phyloP scores from a whole-genome alignment of 805 yeast genomes.

The Torulaspora gathmanii region DNA sequence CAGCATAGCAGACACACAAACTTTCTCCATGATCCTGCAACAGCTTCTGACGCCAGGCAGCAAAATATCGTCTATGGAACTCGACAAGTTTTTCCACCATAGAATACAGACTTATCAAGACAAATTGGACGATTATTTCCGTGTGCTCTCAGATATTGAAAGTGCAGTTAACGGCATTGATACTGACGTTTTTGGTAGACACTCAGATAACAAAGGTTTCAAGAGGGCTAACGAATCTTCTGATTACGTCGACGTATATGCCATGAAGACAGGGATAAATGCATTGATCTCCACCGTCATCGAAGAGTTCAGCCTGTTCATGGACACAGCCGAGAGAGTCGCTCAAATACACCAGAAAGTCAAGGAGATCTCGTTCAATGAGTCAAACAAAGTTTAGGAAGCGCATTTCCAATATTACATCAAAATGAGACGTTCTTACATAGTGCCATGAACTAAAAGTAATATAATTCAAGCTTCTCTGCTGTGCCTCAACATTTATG shows the following conservation, averaged over 20 bases:
- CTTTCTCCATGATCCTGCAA: conserved; percentile 49
- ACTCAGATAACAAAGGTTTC: conserved; percentile 9
- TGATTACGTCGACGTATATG: conserved; percentile 21
- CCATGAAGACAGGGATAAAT: conserved; percentile 37
- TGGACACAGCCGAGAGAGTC: conserved; percentile 69
- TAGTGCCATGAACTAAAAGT: too few relatives aligned
- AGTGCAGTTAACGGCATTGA: conserved; percentile 59
- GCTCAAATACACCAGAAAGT: conserved; percentile 64
- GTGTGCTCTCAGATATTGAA: conserved; percentile 50
- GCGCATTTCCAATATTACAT: neutral
- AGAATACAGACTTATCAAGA: conserved; percentile 36
- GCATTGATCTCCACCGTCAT: conserved; percentile 57
- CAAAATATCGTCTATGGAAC: conserved; percentile 50
- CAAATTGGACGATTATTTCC: conserved; percentile 49
- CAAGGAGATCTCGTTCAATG: conserved; percentile 27
- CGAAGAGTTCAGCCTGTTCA: conserved; percentile 63
- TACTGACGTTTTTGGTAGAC: conserved; percentile 37
- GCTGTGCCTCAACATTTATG: too few relatives aligned
- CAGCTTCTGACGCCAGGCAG: conserved; percentile 52
- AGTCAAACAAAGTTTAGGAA: neutral
- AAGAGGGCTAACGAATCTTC: conserved; percentile 10
- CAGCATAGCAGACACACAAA: conserved; percentile 44
- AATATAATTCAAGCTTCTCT: too few relatives aligned
- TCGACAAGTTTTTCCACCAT: conserved; percentile 52
- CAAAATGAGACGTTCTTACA: too few relatives aligned